Evolutionary conservation across 257 asterid genomes (phyloP).

Genomic region (Ophiorrhiza pumila): DNA sequence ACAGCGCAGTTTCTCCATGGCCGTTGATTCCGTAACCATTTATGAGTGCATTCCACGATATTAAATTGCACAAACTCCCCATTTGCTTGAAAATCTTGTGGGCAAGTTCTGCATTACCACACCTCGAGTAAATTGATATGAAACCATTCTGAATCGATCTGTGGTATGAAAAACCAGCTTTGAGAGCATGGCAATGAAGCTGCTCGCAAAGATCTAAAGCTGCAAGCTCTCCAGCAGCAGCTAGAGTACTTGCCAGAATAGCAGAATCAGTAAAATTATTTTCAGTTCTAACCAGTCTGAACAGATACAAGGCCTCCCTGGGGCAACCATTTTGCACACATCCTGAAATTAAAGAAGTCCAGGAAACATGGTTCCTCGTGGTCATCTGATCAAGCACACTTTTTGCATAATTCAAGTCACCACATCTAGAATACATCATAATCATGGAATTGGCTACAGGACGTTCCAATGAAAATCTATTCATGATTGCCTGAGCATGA

Average conservation of each 20-base stretch:
- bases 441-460: conserved; percentile 18
- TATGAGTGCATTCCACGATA: conserved; percentile 25
- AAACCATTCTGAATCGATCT: conserved; percentile 16
- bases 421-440: conserved; percentile 21
- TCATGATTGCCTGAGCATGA: conserved; percentile 15
- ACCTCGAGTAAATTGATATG: conserved; percentile 21
- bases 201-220: conserved; percentile 20
- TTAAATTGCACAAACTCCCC: conserved; percentile 15
- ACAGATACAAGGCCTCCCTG: conserved; percentile 17
- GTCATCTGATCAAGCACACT: conserved; percentile 4
- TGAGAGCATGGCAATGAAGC: conserved; percentile 22
- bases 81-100: conserved; percentile 14
- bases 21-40: conserved; percentile 28
- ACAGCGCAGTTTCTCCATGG: conserved; percentile 22
- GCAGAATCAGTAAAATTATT: not conserved
- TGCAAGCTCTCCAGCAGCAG: conserved; percentile 17
- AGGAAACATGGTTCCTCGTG: conserved; percentile 15
- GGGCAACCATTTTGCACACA: conserved; percentile 16
- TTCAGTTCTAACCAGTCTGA: conserved; percentile 13
- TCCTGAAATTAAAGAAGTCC: conserved; percentile 23
- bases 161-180: conserved; percentile 11
- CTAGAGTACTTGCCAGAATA: conserved; percentile 14
- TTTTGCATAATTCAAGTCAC: conserved; percentile 18
- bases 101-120: conserved; percentile 22
- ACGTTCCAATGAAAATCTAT: conserved; percentile 3